These are phyloP conservation scores for Lichtheimia ramosa DNA, from an alignment of 371 early-diverging fungal species.

Conservation along the genomic window DNA sequence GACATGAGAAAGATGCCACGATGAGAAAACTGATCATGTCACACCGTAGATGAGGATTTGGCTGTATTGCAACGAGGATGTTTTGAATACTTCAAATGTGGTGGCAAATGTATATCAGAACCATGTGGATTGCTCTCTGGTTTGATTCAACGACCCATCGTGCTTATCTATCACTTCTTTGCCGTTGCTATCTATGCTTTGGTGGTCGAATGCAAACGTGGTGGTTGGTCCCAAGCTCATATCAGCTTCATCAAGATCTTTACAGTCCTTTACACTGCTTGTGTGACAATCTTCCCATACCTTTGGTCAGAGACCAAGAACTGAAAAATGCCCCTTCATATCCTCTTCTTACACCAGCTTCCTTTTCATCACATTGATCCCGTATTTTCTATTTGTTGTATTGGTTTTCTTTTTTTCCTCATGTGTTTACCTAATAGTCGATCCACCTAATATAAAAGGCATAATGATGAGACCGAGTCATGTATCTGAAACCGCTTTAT, in stretches of 20 bases:
- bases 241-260: slow-evolving; percentile 37
- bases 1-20: too few relatives aligned
- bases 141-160: slow-evolving; percentile 60
- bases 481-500: too few relatives aligned
- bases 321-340: slow-evolving; percentile 18
- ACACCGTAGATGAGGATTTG: slow-evolving; percentile 35
- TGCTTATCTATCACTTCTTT: slow-evolving; percentile 82
- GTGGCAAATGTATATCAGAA: slow-evolving; percentile 75
- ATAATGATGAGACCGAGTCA: too few relatives aligned
- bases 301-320: slow-evolving; percentile 56
- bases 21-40: neutral
- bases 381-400: neutral
- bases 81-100: slow-evolving; percentile 85
- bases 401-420: neutral
- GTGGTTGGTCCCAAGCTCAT: slow-evolving; percentile 33
- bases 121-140: slow-evolving; percentile 89
- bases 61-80: slow-evolving; percentile 80
- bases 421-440: too few relatives aligned
- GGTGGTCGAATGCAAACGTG: slow-evolving; percentile 43
- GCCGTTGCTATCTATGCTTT: slow-evolving; percentile 77
- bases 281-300: slow-evolving; percentile 55
- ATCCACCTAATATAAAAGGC: too few relatives aligned
- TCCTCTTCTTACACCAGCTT: neutral
- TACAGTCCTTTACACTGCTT: slow-evolving; percentile 54
- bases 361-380: neutral